Base-by-base conservation (phyloP, 192 early-diverging fungal species). In the Gonapodya prolifera region DNA sequence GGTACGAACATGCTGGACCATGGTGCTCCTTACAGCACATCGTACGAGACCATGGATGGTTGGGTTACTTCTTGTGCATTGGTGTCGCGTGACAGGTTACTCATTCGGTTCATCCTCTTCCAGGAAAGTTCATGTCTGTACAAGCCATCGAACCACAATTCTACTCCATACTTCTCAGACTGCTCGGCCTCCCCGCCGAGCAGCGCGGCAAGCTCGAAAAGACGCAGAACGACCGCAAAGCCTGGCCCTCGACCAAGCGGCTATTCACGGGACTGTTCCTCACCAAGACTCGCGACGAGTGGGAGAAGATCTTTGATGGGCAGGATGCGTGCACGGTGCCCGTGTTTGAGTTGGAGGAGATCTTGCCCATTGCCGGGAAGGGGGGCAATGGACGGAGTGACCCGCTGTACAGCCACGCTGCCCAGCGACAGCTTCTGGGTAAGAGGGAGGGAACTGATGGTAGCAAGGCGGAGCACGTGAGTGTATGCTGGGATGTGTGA, bases 241-340 rank as follows among this genome's bases (percentile, higher is more conserved):
- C 45, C 45, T 69, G 45, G 45, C 45, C 45, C 45, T 8, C 8
- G 45, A 69, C 45, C 45, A 69, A 69, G 45, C 45, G 45, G 13
- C 8, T 8, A n/a, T 16, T 69, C 45, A n/a, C 45, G 13, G 45
- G 45, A 8, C 13, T 84, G 2, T 91, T 92, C 76, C 45, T 69
- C n/a, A 69, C 77, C 13, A 91, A 89, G 80, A 91, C 89, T 0
- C 89, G 86, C 61, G 83, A 77, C 0, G 90, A 92, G 81, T 92
- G 91, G 91, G 80, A 78, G 1, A 71, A 77, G 30, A 81, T 92
- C 29, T 91, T 90, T 83, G 80, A 86, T 34, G 79, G 81, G 8
- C 87, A 83, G 1, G 91, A 92, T 81, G 90, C 91, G 0, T 92
- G 91, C 78, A 85, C 86, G 8, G 88, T 88, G 18, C 91, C 91